phyloP scores from a whole-genome alignment of 352 stramenopile species.

The Globisporangium sylvaticum region DNA sequence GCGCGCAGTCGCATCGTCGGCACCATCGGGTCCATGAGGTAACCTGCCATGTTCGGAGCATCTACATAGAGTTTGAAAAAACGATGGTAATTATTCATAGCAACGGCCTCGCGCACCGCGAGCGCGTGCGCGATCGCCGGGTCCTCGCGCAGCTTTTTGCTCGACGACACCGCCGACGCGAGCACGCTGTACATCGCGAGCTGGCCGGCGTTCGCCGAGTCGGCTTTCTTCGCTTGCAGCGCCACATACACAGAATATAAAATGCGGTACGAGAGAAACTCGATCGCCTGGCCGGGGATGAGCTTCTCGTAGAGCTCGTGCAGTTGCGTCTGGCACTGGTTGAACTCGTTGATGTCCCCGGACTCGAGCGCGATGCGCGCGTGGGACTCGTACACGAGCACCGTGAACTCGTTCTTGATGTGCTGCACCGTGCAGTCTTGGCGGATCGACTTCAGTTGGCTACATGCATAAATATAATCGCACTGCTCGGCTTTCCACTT shows the following conservation, averaged over 20 bases:
- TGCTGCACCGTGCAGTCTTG: conserved; percentile 98
- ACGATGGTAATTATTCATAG: conserved; percentile 84
- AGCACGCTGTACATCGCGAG: conserved; percentile 86
- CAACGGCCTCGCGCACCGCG: conserved; percentile 72
- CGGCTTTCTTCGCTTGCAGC: conserved; percentile 82
- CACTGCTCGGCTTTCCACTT: conserved; percentile 85
- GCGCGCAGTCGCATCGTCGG: conserved; percentile 73
- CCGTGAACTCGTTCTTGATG: conserved; percentile 96
- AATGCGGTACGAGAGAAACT: conserved; percentile 88
- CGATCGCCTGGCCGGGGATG: conserved; percentile 65
- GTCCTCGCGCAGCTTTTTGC: conserved; percentile 40
- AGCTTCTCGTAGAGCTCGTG: conserved; percentile 84
- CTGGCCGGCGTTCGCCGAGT: conserved; percentile 73
- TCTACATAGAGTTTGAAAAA: conserved; percentile 88
- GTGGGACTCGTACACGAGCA: conserved; percentile 97
- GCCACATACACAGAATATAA: conserved; percentile 89
- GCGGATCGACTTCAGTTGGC: conserved; percentile 98
- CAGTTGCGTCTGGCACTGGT: conserved; percentile 91
- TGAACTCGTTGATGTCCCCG: conserved; percentile 96
- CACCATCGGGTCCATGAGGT: conserved; percentile 87
- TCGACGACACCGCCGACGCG: conserved; percentile 33
- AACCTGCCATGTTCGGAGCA: conserved; percentile 89
- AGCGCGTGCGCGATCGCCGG: conserved; percentile 67
- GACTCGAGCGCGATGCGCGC: conserved; percentile 94
- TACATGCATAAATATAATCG: conserved; percentile 95